phyloP scores from a whole-genome alignment of 2,329 filamentous ascomycete species.

The Fusarium sp. region DNA sequence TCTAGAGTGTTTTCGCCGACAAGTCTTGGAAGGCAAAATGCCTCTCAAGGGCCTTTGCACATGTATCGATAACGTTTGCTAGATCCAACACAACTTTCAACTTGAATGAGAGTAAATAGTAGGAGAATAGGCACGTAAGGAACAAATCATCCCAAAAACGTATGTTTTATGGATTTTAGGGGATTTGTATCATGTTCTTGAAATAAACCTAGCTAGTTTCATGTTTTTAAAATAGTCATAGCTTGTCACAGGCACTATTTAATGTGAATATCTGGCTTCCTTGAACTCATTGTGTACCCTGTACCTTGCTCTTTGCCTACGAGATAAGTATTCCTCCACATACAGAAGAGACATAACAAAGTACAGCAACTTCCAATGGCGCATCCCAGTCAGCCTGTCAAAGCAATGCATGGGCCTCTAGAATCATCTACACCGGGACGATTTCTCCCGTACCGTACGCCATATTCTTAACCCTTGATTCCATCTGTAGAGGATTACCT shows the following conservation, averaged over 20 bases:
- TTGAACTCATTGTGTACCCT: neutral
- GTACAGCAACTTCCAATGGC: neutral
- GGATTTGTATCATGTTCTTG: neutral
- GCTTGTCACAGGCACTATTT: neutral
- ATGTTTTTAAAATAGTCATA: too few species aligned
- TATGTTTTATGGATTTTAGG: neutral
- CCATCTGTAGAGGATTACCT: slow-evolving; percentile 42
- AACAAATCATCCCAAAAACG: neutral
- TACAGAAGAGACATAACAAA: too few species aligned
- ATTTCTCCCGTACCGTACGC: slow-evolving; percentile 53
- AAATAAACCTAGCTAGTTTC: neutral
- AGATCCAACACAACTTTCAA: neutral
- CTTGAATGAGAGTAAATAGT: neutral
- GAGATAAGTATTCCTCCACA: neutral
- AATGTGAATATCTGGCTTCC: neutral
- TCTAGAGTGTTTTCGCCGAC: neutral
- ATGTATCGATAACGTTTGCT: neutral
- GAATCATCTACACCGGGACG: slow-evolving; percentile 41
- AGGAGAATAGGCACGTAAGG: neutral
- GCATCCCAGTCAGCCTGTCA: neutral
- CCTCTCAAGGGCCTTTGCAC: neutral
- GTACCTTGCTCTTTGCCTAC: neutral
- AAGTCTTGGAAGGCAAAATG: neutral
- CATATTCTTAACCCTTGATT: slow-evolving; percentile 58
- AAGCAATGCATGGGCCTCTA: neutral